These are phyloP conservation scores for Gliomastix tumulicola DNA, from an alignment of 2,329 filamentous ascomycete genomes.

Conservation along the genomic window DNA sequence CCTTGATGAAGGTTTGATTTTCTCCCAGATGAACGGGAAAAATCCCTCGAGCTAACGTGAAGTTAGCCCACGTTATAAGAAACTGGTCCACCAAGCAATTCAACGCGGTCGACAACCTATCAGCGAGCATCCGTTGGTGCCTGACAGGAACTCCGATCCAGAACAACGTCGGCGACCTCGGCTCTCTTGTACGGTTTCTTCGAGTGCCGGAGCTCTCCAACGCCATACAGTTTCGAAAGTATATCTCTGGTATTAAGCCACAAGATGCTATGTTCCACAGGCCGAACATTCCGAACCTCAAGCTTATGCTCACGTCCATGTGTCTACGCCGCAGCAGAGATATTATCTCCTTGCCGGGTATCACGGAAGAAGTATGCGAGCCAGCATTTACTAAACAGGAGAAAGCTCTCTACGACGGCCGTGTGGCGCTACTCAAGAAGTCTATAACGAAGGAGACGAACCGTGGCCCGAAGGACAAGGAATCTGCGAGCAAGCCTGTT, in stretches of 20 bases:
- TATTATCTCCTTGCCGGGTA: neutral
- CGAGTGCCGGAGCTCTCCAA: slow-evolving; percentile 2
- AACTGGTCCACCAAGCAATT: slow-evolving; percentile 34
- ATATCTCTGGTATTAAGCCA: too few relatives aligned
- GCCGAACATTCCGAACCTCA: neutral
- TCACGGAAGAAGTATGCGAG: neutral
- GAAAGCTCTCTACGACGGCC: neutral
- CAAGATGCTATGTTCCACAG: too few relatives aligned
- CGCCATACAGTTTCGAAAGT: slow-evolving; percentile 1
- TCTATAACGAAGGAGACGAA: too few relatives aligned
- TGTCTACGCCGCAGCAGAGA: neutral
- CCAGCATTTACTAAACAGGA: neutral
- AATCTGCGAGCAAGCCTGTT: neutral
- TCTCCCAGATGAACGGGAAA: too few relatives aligned
- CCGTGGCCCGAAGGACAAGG: slow-evolving; percentile 1
- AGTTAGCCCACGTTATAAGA: slow-evolving; percentile 36
- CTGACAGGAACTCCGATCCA: slow-evolving; percentile 47
- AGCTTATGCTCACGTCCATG: neutral
- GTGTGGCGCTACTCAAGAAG: too few relatives aligned
- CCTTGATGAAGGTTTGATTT: slow-evolving; percentile 40
- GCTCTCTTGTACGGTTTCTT: slow-evolving; percentile 8
- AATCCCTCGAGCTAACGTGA: too few relatives aligned
- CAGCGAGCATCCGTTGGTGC: slow-evolving; percentile 40
- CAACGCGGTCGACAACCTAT: slow-evolving; percentile 29
- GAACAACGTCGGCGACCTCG: slow-evolving; percentile 42